Evolutionary conservation across 2,329 filamentous ascomycete genomes (phyloP).

Genomic region (Colletotrichum truncatum): DNA sequence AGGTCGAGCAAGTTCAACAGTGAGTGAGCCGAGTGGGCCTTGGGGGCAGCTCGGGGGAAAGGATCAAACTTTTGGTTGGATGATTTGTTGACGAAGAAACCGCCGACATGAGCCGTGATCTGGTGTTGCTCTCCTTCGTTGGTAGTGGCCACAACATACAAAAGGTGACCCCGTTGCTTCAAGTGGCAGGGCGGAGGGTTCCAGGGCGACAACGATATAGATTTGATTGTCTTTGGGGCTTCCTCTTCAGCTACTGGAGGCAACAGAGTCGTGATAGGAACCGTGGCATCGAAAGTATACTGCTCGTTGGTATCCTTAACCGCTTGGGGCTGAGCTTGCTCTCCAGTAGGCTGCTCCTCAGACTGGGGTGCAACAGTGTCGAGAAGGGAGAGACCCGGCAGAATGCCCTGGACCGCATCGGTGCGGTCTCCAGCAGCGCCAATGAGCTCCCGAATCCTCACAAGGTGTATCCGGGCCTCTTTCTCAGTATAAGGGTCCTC

Average conservation of each 20-base stretch:
- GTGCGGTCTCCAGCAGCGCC: slow-evolving; percentile 90
- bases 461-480: slow-evolving; percentile 93
- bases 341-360: slow-evolving; percentile 49
- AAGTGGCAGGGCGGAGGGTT: slow-evolving; percentile 95
- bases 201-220: slow-evolving; percentile 89
- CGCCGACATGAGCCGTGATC: slow-evolving; percentile 91
- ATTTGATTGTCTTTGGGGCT: slow-evolving; percentile 90
- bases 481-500: slow-evolving; percentile 99
- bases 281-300: slow-evolving; percentile 80
- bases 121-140: slow-evolving; percentile 96
- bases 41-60: slow-evolving; percentile 79
- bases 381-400: slow-evolving; percentile 86
- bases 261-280: slow-evolving; percentile 76
- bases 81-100: slow-evolving; percentile 97
- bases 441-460: slow-evolving; percentile 91
- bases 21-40: slow-evolving; percentile 84
- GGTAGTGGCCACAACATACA: slow-evolving; percentile 89
- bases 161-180: slow-evolving; percentile 88
- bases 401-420: slow-evolving; percentile 85
- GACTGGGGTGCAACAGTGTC: slow-evolving; percentile 72
- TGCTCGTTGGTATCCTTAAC: slow-evolving; percentile 58
- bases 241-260: slow-evolving; percentile 68
- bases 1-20: slow-evolving; percentile 81
- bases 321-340: slow-evolving; percentile 46
- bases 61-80: slow-evolving; percentile 97